Evolutionary conservation across 768 basidiomycete genomes (phyloP), one percentile per base, ranked within the genome.

Genomic region (Boletus rubropictus): DNA sequence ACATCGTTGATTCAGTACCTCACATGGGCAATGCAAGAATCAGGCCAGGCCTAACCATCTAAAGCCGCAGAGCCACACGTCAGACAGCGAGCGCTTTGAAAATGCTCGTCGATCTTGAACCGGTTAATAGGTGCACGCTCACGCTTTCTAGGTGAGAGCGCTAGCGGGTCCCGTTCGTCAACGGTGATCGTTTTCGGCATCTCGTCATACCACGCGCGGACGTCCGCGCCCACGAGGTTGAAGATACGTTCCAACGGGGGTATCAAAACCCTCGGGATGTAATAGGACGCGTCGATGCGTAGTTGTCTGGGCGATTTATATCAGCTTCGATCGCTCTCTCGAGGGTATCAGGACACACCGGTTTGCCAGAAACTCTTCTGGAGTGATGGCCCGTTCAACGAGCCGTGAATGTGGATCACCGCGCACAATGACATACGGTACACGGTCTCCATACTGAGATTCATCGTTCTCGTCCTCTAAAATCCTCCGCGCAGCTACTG

Each of bases 231-330:
- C 28, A 94, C 74, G 20, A 98, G 79, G 27, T 86, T 91, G 72
- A 98, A 90, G 37, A 99, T 79, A 38, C 96, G 79, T 49, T 89
- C 86, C 53, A 99, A 63, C 0, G 95, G 92, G 8, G 90, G 91
- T 36, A 98, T 90, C 38, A 98, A 74, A 14, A 93, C 82, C 37
- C 79, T 74, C 0, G 79, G 77, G 57, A 99, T 94, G 64, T 99
- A 98, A 64, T 97, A 96, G 10, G 74, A 63, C 5, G 83, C 84
- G 57, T 99, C 94, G n/a, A 97, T 76, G 17, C 81, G 80, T 37
- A 80, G 68, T 50, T 83, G 76, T 33, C 86, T 89, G 42, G 32
- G 18, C 8, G 22, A 20, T 32, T 25, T 22, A 3, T 24, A n/a
- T 39, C 31, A 48, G 42, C n/a, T 9, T 40, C 11, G 6, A 22